phyloP scores from a whole-genome alignment of 257 asterid species.

The Ocimum tenuiflorum region DNA sequence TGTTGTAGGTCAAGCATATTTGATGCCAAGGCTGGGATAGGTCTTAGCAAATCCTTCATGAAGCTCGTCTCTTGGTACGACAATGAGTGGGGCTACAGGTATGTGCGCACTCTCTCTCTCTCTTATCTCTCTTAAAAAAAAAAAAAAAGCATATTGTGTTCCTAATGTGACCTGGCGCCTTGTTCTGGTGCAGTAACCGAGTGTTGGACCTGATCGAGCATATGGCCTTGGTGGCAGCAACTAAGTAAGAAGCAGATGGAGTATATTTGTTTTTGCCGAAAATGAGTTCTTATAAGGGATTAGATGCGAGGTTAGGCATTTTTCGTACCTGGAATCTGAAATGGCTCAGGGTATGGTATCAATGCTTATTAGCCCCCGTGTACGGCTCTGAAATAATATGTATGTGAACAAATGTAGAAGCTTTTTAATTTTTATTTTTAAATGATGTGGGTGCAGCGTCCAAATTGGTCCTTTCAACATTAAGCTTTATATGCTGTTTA shows the following conservation, averaged over 20 bases:
- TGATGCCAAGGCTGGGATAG: slow-evolving; percentile 97
- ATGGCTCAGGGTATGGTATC: no score
- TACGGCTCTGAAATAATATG: no score
- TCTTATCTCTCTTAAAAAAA: neutral
- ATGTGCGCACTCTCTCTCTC: slow-evolving; percentile 21
- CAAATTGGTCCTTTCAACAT: no score
- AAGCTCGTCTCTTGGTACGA: slow-evolving; percentile 97
- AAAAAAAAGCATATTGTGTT: neutral
- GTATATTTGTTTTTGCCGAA: slow-evolving; percentile 2
- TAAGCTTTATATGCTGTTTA: no score
- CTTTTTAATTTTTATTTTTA: no score
- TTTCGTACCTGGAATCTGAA: neutral
- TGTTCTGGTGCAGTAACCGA: slow-evolving; percentile 48
- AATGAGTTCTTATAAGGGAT: slow-evolving; percentile 15
- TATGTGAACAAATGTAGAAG: no score
- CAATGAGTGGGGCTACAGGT: slow-evolving; percentile 99
- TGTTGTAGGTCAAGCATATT: slow-evolving; percentile 82
- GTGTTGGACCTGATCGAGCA: slow-evolving; percentile 94
- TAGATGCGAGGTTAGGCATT: slow-evolving; percentile 12
- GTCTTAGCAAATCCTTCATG: slow-evolving; percentile 76
- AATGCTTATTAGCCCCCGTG: no score
- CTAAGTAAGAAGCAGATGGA: slow-evolving; percentile 27
- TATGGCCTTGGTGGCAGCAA: slow-evolving; percentile 85
- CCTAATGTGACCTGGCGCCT: no score
- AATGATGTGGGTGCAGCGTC: no score